Conservation (phyloP, 2,329 filamentous ascomycete species). For the Aspergillus tanneri region DNA sequence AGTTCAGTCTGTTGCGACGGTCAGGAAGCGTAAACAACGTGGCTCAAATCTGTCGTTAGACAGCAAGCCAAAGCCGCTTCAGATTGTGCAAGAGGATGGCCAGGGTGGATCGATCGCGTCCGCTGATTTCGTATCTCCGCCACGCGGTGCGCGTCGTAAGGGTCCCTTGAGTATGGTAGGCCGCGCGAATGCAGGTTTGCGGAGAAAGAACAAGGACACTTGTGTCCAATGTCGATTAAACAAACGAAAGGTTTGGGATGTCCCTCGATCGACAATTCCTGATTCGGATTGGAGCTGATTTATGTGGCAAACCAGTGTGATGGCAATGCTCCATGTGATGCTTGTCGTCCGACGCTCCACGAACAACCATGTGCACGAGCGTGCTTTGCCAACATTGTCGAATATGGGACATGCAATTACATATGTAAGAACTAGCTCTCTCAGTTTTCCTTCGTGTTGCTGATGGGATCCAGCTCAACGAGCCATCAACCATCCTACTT, state of each 20-base stretch:
- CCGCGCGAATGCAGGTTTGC: constrained; percentile 42
- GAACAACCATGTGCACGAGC: constrained; percentile 46
- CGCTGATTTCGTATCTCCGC: constrained; percentile 43
- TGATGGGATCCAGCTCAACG: constrained; percentile 39
- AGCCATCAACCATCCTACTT: constrained; percentile 43
- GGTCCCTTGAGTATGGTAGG: constrained; percentile 42
- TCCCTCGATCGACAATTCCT: background rate
- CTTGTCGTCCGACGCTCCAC: constrained; percentile 43
- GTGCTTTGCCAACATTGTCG: constrained; percentile 46
- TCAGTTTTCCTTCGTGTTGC: constrained; percentile 4
- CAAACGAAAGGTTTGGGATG: constrained; percentile 46
- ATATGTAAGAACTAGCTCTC: constrained; percentile 37
- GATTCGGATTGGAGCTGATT: constrained; percentile 13
- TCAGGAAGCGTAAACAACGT: constrained; percentile 39
- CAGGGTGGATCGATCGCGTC: constrained; percentile 44
- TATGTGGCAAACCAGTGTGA: constrained; percentile 37
- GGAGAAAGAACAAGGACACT: constrained; percentile 46
- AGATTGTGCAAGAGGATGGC: constrained; percentile 47
- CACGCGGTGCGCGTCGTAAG: constrained; percentile 44
- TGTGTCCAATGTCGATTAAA: constrained; percentile 47
- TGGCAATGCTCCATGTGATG: constrained; percentile 43
- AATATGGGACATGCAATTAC: constrained; percentile 48
- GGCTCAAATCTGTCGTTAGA: constrained; percentile 29
- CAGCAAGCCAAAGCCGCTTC: constrained; percentile 33
- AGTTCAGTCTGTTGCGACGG: constrained; percentile 32